Evolutionary conservation across 108 stramenopile genomes (phyloP).

Genomic region (Epithemia pelagica): DNA sequence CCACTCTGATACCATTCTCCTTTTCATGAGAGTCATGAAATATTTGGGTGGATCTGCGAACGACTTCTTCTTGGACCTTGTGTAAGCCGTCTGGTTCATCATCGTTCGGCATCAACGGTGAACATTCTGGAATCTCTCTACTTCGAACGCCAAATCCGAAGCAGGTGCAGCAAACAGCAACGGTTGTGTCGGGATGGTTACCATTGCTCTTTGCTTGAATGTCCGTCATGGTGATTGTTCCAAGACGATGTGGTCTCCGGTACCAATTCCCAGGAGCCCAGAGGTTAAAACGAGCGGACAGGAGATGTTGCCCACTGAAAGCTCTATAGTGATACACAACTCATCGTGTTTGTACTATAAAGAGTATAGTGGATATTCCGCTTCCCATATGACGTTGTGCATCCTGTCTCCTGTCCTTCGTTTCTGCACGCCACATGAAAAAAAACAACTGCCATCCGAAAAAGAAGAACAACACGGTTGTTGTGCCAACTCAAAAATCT

Average conservation of each 20-base stretch:
- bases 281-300: background rate
- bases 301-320: background rate
- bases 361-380: no score
- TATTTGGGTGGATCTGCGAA: background rate
- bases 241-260: no score
- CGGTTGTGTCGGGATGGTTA: background rate
- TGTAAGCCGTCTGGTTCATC: background rate
- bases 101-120: slow-evolving; percentile 2
- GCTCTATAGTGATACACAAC: background rate
- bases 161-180: background rate
- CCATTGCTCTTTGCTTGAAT: background rate
- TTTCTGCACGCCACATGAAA: no score
- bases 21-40: background rate
- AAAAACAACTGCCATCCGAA: no score
- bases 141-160: background rate
- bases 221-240: background rate
- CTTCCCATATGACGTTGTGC: no score
- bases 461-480: no score
- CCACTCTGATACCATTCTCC: background rate
- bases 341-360: no score
- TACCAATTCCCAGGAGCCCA: no score
- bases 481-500: no score
- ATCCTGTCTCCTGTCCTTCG: no score
- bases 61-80: background rate
- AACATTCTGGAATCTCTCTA: slow-evolving; percentile 2